Percentiles rank a stretch among this genome's conserved stretches.
Evolutionary conservation across 2,329 filamentous ascomycete species (phyloP).

Genomic region (Ophiocordyceps camponoti-saundersi): DNA sequence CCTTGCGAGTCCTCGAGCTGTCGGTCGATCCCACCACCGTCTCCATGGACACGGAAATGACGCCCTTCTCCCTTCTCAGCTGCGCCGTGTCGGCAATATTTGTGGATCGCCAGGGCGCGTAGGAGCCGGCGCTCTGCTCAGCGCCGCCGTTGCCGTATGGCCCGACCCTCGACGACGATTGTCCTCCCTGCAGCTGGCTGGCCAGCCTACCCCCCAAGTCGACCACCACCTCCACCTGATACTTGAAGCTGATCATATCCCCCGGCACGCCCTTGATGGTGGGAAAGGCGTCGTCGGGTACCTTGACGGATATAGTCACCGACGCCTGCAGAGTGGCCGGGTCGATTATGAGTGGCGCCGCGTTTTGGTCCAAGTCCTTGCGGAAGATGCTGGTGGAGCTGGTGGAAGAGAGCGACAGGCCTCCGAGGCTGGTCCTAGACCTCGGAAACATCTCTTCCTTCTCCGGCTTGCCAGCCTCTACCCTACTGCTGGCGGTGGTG

Average conservation of each 20-base stretch:
- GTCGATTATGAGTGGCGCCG: conserved; percentile 77
- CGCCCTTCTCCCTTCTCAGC: conserved; percentile 74
- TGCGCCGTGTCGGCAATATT: conserved; percentile 77
- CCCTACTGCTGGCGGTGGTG: conserved; percentile 34
- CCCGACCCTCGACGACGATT: conserved; percentile 27
- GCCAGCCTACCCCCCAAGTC: conserved; percentile 79
- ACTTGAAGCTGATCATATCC: conserved; percentile 88
- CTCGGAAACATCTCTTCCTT: conserved; percentile 77
- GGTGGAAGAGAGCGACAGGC: conserved; percentile 70
- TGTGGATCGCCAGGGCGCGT: conserved; percentile 21
- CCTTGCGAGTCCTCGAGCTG: conserved; percentile 29
- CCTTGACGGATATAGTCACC: conserved; percentile 66
- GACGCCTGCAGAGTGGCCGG: conserved; percentile 61
- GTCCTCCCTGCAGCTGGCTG: conserved; percentile 49
- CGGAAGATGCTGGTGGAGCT: conserved; percentile 85
- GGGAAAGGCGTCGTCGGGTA: conserved; percentile 83
- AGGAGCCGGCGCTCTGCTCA: conserved; percentile 11
- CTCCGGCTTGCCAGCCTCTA: conserved; percentile 49
- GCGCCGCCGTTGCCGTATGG: conserved; percentile 10
- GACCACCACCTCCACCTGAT: conserved; percentile 82
- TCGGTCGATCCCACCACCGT: conserved; percentile 76
- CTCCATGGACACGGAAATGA: conserved; percentile 77
- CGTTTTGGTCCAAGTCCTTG: conserved; percentile 81
- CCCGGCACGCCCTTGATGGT: conserved; percentile 82
- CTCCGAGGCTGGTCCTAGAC: conserved; percentile 72